Percentiles rank a stretch among this genome's conserved stretches.
These are phyloP conservation scores for Seminavis robusta DNA, from an alignment of 108 stramenopile genomes.

Conservation along the genomic window DNA sequence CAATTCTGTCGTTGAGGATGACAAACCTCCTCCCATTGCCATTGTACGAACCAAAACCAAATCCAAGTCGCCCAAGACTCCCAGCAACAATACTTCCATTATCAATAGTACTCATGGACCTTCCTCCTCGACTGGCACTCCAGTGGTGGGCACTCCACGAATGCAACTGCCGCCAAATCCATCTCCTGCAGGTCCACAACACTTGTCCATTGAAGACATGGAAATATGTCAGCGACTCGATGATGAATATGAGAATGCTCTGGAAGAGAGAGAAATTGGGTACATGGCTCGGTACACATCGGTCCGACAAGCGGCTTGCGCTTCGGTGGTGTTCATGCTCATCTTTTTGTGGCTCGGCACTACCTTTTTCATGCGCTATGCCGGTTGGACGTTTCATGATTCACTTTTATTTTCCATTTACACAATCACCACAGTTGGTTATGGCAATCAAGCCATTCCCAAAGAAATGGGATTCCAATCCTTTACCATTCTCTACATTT, in stretches of 20 bases:
- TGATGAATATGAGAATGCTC: conserved; percentile 75
- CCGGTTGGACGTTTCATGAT: conserved; percentile 63
- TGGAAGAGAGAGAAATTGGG: conserved; percentile 76
- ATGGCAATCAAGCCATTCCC: conserved; percentile 69
- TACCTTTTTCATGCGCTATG: conserved; percentile 46
- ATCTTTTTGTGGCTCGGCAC: conserved; percentile 62
- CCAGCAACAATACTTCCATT: too few species aligned
- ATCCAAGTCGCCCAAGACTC: too few species aligned
- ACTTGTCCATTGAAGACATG: conserved; percentile 37
- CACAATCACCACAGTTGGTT: conserved; percentile 83
- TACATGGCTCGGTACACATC: conserved; percentile 70
- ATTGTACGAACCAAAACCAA: too few species aligned
- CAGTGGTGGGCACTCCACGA: not conserved
- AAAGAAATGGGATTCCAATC: conserved; percentile 65
- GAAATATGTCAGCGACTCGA: conserved; percentile 60
- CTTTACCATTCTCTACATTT: conserved; percentile 69
- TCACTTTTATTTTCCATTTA: conserved; percentile 79
- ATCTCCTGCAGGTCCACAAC: not conserved
- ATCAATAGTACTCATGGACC: too few species aligned
- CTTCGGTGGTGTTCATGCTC: conserved; percentile 50
- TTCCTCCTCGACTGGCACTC: too few species aligned
- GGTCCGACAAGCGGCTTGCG: conserved; percentile 63
- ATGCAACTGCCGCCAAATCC: not conserved
- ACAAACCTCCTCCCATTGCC: too few species aligned
- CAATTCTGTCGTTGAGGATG: too few species aligned